Evolutionary conservation across 257 asterid genomes (phyloP).

Genomic region (Nicotiana noctiflora): DNA sequence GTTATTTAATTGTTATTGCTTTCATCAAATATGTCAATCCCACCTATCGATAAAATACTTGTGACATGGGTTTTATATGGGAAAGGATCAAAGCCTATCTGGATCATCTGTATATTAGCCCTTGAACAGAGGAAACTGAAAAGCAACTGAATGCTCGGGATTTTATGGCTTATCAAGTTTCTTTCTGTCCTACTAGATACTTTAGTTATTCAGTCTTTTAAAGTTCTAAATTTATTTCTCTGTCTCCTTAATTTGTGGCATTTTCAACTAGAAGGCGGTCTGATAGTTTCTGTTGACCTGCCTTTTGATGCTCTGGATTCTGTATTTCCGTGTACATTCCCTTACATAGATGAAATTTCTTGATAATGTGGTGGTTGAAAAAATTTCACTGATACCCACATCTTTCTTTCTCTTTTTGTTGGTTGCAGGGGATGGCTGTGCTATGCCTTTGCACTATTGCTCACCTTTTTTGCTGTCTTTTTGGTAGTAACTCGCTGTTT

Average conservation of each 20-base stretch:
- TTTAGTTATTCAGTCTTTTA: neutral
- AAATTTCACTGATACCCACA: neutral
- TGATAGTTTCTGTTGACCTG: neutral
- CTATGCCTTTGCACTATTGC: slow-evolving; percentile 38
- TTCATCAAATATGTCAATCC: neutral
- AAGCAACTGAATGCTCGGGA: neutral
- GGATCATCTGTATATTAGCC: neutral
- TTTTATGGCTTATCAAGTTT: neutral
- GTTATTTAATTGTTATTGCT: neutral
- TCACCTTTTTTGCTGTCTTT: slow-evolving; percentile 51
- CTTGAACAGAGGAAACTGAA: neutral
- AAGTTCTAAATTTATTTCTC: neutral
- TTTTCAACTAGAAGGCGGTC: neutral
- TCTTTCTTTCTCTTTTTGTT: neutral
- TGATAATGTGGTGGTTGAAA: neutral
- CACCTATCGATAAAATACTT: neutral
- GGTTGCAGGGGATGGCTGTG: slow-evolving; percentile 83
- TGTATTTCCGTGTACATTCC: neutral
- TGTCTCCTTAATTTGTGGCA: neutral
- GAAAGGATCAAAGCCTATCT: neutral
- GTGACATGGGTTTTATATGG: neutral
- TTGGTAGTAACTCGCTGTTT: slow-evolving; percentile 62
- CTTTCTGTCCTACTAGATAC: neutral
- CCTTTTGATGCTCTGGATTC: neutral
- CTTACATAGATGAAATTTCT: neutral